Conservation (phyloP, 2,329 filamentous ascomycete genomes). For the Cytospora piceicola region DNA sequence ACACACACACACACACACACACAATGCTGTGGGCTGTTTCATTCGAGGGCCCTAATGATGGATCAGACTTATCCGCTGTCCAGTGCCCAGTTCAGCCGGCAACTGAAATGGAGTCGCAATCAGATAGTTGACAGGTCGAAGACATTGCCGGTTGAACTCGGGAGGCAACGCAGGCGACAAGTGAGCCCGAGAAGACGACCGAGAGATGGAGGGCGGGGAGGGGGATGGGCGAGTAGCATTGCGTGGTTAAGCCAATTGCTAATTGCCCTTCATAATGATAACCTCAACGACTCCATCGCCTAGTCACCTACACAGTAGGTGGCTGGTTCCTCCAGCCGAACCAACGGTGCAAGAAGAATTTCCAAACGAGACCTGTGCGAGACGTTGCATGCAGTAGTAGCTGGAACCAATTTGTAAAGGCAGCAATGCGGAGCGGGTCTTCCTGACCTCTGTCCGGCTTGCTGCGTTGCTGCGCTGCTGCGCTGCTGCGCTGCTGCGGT, state of each 20-base stretch:
- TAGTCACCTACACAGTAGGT: no score
- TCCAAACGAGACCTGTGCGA: not conserved
- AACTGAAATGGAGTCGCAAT: no score
- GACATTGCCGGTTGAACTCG: not conserved
- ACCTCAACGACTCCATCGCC: conserved; percentile 1
- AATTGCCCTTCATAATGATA: conserved; percentile 6
- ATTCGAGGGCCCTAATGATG: conserved; percentile 22
- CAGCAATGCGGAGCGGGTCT: conserved; percentile 15
- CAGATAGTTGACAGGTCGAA: not conserved
- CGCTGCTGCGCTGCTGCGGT: conserved; percentile 8
- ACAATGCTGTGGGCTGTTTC: conserved; percentile 3
- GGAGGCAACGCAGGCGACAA: not conserved
- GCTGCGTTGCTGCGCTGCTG: not conserved
- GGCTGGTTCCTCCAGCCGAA: conserved; percentile 14
- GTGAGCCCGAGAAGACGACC: not conserved
- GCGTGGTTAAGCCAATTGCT: conserved; percentile 5
- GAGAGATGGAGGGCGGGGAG: not conserved
- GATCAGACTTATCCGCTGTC: conserved; percentile 23
- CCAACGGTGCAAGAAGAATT: not conserved
- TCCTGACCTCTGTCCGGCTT: not conserved
- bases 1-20: conserved; percentile 26
- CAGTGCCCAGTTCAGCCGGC: conserved; percentile 24
- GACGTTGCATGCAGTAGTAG: conserved; percentile 19
- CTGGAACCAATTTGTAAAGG: conserved; percentile 3
- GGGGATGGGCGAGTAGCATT: not conserved